These are phyloP conservation scores for Pyricularia grisea DNA, from an alignment of 2,329 filamentous ascomycete genomes.

Conservation along the genomic window DNA sequence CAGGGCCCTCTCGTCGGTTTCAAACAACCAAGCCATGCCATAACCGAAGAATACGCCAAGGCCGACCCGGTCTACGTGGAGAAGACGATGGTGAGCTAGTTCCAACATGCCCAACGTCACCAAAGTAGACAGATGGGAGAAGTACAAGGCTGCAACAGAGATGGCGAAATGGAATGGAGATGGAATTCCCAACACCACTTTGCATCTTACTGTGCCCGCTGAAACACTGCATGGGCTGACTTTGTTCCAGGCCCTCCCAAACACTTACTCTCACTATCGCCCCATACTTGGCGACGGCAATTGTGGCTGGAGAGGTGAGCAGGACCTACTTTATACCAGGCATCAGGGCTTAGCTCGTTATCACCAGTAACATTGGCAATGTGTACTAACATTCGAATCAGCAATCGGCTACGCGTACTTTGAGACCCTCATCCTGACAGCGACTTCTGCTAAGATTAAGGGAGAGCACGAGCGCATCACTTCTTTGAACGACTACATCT, in stretches of 20 bases:
- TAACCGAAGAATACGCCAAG: slow-evolving; percentile 79
- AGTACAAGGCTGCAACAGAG: neutral
- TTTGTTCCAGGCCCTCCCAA: slow-evolving; percentile 57
- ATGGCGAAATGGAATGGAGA: neutral
- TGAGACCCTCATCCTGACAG: slow-evolving; percentile 66
- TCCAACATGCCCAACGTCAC: neutral
- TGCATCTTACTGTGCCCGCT: neutral
- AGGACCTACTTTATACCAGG: neutral
- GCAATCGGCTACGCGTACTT: slow-evolving; percentile 92
- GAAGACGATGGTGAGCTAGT: slow-evolving; percentile 68
- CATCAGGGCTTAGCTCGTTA: neutral
- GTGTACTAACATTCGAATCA: slow-evolving; percentile 24
- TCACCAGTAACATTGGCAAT: neutral
- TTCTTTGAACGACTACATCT: slow-evolving; percentile 61
- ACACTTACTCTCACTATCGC: slow-evolving; percentile 80
- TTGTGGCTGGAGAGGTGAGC: slow-evolving; percentile 93
- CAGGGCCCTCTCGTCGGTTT: slow-evolving; percentile 79
- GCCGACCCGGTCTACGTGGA: slow-evolving; percentile 76
- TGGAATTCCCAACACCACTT: neutral
- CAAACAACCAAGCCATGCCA: slow-evolving; percentile 64
- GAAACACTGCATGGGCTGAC: neutral
- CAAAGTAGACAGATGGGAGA: neutral
- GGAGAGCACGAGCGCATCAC: slow-evolving; percentile 65
- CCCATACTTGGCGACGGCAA: slow-evolving; percentile 87
- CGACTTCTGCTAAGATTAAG: slow-evolving; percentile 54